Conservation (phyloP, 2,329 filamentous ascomycete genomes). For the Botrytis paeoniae region DNA sequence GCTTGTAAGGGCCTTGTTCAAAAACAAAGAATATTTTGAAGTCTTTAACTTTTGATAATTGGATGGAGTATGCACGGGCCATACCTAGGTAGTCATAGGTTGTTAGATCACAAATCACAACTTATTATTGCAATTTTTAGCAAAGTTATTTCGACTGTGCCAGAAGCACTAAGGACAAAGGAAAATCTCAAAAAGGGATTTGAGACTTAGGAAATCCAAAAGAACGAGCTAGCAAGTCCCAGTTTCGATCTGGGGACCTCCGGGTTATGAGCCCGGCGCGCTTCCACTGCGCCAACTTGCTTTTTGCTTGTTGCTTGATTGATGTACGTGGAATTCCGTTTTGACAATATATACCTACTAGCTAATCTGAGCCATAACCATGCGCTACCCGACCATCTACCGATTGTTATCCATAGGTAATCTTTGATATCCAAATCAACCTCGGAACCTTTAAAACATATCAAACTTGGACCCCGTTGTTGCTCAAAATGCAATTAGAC, state of each 20-base stretch:
- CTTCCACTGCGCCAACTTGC: conserved; percentile 41
- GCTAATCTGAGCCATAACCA: not conserved
- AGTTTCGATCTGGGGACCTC: conserved; percentile 41
- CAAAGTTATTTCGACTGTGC: not conserved
- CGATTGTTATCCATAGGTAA: not conserved
- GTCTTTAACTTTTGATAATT: not conserved
- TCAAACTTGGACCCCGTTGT: not conserved
- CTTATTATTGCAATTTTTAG: not conserved
- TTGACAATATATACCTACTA: rapidly evolving
- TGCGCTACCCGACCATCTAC: not conserved
- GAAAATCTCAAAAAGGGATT: not conserved
- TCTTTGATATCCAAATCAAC: not conserved
- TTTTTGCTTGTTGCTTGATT: conserved; percentile 19
- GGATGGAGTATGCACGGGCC: not conserved
- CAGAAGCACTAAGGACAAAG: not conserved
- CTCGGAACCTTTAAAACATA: not conserved
- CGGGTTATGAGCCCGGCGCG: conserved; percentile 42
- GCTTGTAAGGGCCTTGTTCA: not conserved
- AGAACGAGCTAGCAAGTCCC: conserved; percentile 15
- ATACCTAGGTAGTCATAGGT: too few species aligned
- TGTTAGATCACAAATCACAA: not conserved
- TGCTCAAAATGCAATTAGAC: not conserved
- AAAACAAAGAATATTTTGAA: not conserved
- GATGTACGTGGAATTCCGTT: rapidly evolving
- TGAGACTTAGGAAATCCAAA: not conserved